Evolutionary conservation across 176 grass and related monocot species (phyloP).

Genomic region (Aechmea fasciata): DNA sequence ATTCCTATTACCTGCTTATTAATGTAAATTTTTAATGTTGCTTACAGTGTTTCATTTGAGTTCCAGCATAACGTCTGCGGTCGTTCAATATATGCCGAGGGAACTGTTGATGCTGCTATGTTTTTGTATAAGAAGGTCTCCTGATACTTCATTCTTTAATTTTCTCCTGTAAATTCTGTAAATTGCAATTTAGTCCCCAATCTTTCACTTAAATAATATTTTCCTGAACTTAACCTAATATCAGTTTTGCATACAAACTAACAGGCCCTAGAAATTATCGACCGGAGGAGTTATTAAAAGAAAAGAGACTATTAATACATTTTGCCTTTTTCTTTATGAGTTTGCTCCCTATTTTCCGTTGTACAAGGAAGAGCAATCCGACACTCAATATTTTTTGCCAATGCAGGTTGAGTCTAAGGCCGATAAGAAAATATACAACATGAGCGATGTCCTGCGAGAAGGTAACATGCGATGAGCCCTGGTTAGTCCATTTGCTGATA

Average conservation of each 20-base stretch:
- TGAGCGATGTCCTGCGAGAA: conserved; percentile 72
- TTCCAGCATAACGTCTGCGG: conserved; percentile 96
- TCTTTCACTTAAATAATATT: too few species aligned
- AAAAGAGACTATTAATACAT: too few species aligned
- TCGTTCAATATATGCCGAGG: conserved; percentile 75
- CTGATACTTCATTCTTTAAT: background rate
- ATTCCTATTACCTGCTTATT: background rate
- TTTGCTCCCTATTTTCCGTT: too few species aligned
- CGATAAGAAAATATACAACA: conserved; percentile 67
- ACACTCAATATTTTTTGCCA: conserved; percentile 4
- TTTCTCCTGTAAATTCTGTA: too few species aligned
- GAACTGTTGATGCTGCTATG: conserved; percentile 59
- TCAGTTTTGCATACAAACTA: background rate
- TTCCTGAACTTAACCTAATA: background rate
- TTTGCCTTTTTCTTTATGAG: too few species aligned
- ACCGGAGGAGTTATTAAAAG: too few species aligned
- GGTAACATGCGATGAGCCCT: conserved; percentile 37
- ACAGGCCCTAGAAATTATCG: background rate
- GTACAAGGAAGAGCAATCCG: background rate
- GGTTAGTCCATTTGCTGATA: background rate
- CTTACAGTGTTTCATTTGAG: conserved; percentile 77
- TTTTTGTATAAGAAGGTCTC: conserved; percentile 77
- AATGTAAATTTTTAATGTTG: background rate
- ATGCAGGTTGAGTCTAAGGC: conserved; percentile 65
- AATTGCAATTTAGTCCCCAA: too few species aligned